These are phyloP conservation scores for Penicillium pulvis DNA, from an alignment of 495 filamentous ascomycete species.

Conservation along the genomic window DNA sequence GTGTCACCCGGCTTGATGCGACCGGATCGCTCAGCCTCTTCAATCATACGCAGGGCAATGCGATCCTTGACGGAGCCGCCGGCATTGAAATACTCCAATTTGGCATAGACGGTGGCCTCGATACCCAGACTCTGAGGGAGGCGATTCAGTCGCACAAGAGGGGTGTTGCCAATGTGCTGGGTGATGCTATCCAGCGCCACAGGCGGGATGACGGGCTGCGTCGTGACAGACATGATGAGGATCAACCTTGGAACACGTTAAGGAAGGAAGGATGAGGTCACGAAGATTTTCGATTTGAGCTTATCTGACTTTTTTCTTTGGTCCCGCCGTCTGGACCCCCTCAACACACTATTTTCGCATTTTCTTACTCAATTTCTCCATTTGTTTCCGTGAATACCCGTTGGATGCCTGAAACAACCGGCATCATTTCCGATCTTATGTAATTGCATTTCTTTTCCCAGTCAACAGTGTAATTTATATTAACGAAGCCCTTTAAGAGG, in stretches of 20 bases:
- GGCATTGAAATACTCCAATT: conserved; percentile 95
- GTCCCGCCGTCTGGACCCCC: neutral
- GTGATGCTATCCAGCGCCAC: conserved; percentile 57
- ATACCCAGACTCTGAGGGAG: conserved; percentile 89
- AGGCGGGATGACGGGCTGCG: conserved; percentile 18
- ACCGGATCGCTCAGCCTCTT: conserved; percentile 87
- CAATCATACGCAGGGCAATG: conserved; percentile 96
- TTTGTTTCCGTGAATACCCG: neutral
- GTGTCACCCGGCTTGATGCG: conserved; percentile 97
- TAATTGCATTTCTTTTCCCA: too few relatives aligned
- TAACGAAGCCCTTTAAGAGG: too few relatives aligned
- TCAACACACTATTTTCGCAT: neutral
- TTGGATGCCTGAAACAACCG: too few relatives aligned
- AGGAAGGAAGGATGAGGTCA: neutral
- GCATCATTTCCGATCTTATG: too few relatives aligned
- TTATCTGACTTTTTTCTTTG: neutral
- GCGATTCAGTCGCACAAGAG: conserved; percentile 87
- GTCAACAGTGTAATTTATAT: too few relatives aligned
- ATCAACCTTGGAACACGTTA: neutral
- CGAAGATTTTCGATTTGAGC: neutral
- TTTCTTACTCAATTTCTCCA: neutral
- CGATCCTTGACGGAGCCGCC: conserved; percentile 98
- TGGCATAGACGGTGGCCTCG: conserved; percentile 88
- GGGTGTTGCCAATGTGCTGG: conserved; percentile 89
- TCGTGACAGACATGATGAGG: conserved; percentile 22